Base-by-base conservation (phyloP, 140 eudicot species). In the Erigeron philadelphicus region DNA sequence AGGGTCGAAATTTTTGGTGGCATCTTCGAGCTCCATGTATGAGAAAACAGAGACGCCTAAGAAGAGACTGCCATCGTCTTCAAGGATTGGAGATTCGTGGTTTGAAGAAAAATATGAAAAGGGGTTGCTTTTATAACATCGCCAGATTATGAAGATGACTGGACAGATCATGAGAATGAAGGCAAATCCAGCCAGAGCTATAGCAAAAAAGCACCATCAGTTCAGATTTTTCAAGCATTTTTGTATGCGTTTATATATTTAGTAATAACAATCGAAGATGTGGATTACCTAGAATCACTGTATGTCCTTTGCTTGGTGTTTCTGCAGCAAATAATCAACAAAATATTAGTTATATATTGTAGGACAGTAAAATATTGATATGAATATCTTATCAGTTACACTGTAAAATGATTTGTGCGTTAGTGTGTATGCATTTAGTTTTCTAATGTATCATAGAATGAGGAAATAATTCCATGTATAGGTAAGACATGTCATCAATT, bases 31-130 rank as follows among this genome's bases (percentile, higher is more conserved):
- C 61, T 85, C 89, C 4, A 8, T 52, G 67, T 83, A 83, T 18
- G 91, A 83, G 81, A 81, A 85, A 73, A 85, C 79, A 0, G 83
- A 79, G 35, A 85, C 79, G 1, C 95, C 92, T 53, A 31, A 69
- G 58, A 64, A 72, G 73, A 73, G 64, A 66, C 71, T 72, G 3
- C 74, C 75, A 25, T 67, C 75, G 18, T 67, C 87, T 81, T 88
- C 95, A 21, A 75, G 41, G 18, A 68, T 66, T 11, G 67, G 54
- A 16, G 84, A 72, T 47, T 66, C 8, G 72, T 75, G 23, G 53
- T 76, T 83, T 50, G 88, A 77, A 8, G 66, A 62, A 31, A 62
- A 16, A 49, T 78, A 71, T 7, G 64, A 49, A 40, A 64, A 60
- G 11, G 10, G 56, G 9, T 19, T 58, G 3, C 13, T 58, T 65